Evolutionary conservation across 306 rosid species (phyloP), one percentile per base, ranked within the genome.

Genomic region (Vigna radiata): DNA sequence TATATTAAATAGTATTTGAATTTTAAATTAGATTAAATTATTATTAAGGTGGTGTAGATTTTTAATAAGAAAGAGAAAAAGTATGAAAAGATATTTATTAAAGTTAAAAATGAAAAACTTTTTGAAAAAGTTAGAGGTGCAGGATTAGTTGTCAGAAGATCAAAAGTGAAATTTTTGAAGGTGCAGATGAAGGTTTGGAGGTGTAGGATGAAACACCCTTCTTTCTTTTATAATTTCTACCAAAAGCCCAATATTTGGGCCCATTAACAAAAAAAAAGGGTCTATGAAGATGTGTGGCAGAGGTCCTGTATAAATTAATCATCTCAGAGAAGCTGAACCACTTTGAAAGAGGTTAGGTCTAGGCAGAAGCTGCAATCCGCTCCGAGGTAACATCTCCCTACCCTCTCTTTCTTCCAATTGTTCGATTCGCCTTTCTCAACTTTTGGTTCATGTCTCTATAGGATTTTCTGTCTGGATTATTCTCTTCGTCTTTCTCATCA

Each of bases 341-440:
- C 54, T 78, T 78, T 48, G 71, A 23, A 15, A 70, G 72, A 29
- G 44, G 77, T 69, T 78, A 78, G 82, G 82, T 69, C 59, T 70
- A 0, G 4, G 1, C 27, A 52, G 36, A 52, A 52, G 11, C 77
- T 11, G 36, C 58, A 50, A 79, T 37, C 36, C 12, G 5, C 65
- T 60, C 11, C 12, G 31, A 60, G 72, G 77, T 79, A 71, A 49
- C 12, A 2, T 3, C 19, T 55, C 70, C 46, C 29, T 12, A 33
- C 19, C 18, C 9, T 1, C 48, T 4, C 21, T 36, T 25, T 29
- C 2, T 27, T 5, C 1, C 0, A 15, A 21, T 56, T 50, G 46
- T 66, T 77, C 37, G 1, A 47, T 46, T 49, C 14, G 3, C n/a
- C 13, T 70, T 14, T 48, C 33, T 23, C 36, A 12, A 7, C n/a